phyloP scores from a whole-genome alignment of 352 stramenopile genomes.

The Elongisporangium prolatum region DNA sequence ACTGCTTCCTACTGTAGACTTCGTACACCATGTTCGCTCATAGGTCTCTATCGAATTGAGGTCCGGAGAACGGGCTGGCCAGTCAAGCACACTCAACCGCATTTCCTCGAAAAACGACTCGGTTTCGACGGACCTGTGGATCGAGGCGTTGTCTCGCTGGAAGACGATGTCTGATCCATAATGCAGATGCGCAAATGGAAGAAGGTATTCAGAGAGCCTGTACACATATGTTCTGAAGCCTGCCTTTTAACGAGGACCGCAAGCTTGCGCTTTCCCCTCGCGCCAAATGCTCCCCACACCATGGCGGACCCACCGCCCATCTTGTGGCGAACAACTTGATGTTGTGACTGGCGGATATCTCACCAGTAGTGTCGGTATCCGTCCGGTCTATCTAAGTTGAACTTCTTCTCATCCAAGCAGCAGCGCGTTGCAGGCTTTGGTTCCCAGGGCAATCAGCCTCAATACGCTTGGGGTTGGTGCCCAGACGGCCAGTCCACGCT shows the following conservation, averaged over 20 bases:
- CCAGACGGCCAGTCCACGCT: neutral
- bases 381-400: constrained; percentile 13
- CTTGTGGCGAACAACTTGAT: neutral
- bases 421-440: too few relatives aligned
- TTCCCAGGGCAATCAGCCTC: too few relatives aligned
- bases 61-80: constrained; percentile 3
- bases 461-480: neutral
- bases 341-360: neutral
- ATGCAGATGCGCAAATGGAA: constrained; percentile 9
- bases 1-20: neutral
- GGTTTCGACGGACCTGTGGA: neutral
- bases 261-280: neutral
- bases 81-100: neutral
- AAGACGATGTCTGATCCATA: constrained; percentile 1
- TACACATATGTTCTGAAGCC: constrained; percentile 2
- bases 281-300: constrained; percentile 8
- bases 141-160: constrained; percentile 6
- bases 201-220: constrained; percentile 7
- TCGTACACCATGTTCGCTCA: constrained; percentile 4
- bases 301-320: constrained; percentile 5
- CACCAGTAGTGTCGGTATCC: constrained; percentile 11
- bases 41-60: constrained; percentile 6
- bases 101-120: too few relatives aligned
- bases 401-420: constrained; percentile 15
- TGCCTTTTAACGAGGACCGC: constrained; percentile 2